Base-by-base conservation (phyloP, 108 stramenopile species). In the Discostella pseudostelligera region DNA sequence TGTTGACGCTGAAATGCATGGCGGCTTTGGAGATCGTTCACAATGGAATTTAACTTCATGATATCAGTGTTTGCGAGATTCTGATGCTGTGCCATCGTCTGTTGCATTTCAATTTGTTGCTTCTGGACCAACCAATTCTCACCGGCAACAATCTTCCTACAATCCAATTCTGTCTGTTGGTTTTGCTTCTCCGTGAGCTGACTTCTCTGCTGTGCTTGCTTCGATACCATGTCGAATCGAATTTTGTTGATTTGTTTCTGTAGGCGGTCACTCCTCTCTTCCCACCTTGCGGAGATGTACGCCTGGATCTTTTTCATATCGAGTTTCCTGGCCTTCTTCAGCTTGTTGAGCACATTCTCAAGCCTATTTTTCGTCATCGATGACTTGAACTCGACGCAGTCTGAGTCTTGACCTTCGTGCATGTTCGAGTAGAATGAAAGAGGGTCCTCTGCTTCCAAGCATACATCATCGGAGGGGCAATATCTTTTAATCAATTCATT, bases 391-490 rank as follows among this genome's bases (percentile, higher is more conserved):
- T 48, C 44, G 0, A 48, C 26, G 43, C 43, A 72, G 13, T 54
- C 51, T 13, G 73, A 80, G 53, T 86, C 82, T 65, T 89, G 83
- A 20, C 81, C 84, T 60, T 88, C 87, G 62, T 88, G 84, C 16
- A 84, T 82, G 37, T 78, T 67, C 7, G 69, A 65, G 63, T 78
- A 88, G 39, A 88, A 88, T 39, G 35, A 26, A 20, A 87, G 72
- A 19, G 80, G 79, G 56, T 83, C 82, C 54, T 83, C 65, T 7
- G 46, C 44, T 19, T 47, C 45, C 24, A 47, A 49, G 36, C 29
- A 26, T 8, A 29, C 42, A 46, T 66, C 51, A 4, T 56, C 54
- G 37, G 56, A n/a, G 5, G 16, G 17, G 26, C 42, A 56, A 46
- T 16, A 66, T 21, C 42, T 39, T 0, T 56, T 44, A 3, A n/a